Conservation (phyloP, 2,329 filamentous ascomycete genomes). For the Fusarium illudens region DNA sequence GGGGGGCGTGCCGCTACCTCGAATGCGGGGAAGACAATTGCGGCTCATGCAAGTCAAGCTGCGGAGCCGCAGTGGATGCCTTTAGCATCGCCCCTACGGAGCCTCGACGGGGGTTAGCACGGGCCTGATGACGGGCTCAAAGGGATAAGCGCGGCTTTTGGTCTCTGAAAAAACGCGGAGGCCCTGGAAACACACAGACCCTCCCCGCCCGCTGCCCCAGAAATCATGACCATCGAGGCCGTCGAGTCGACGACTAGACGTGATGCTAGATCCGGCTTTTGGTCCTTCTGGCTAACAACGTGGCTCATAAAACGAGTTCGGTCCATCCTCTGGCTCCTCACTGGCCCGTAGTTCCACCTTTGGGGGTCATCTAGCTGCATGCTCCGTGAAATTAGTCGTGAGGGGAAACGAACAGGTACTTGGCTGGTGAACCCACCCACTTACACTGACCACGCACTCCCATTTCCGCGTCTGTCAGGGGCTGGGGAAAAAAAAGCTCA, state of each 20-base stretch:
- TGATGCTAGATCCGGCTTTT: slow-evolving; percentile 13
- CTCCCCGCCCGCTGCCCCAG: slow-evolving; percentile 25
- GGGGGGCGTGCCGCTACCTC: slow-evolving; percentile 30
- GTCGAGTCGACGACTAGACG: slow-evolving; percentile 19
- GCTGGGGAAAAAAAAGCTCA: slow-evolving; percentile 4
- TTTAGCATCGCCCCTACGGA: slow-evolving; percentile 15
- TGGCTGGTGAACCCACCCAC: slow-evolving; percentile 5
- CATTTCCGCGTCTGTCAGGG: not conserved
- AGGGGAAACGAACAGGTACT: slow-evolving; percentile 28
- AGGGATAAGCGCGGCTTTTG: slow-evolving; percentile 34
- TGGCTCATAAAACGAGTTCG: not conserved
- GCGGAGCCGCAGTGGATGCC: slow-evolving; percentile 43
- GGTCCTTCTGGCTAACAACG: slow-evolving; percentile 5
- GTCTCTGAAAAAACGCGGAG: slow-evolving; percentile 31
- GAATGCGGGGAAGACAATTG: slow-evolving; percentile 43
- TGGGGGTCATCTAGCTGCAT: slow-evolving; percentile 10
- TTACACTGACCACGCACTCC: slow-evolving; percentile 4
- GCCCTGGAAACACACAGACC: slow-evolving; percentile 37
- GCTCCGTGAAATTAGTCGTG: slow-evolving; percentile 8
- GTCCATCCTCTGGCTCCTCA: not conserved
- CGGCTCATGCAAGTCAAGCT: slow-evolving; percentile 45
- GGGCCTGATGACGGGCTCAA: slow-evolving; percentile 26
- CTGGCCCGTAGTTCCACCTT: slow-evolving; percentile 1
- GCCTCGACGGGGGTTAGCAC: slow-evolving; percentile 13
- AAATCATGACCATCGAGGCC: slow-evolving; percentile 19